Evolutionary conservation across 768 basidiomycete genomes (phyloP), one percentile per base, ranked within the genome.

Genomic region (Podaxis rugospora): DNA sequence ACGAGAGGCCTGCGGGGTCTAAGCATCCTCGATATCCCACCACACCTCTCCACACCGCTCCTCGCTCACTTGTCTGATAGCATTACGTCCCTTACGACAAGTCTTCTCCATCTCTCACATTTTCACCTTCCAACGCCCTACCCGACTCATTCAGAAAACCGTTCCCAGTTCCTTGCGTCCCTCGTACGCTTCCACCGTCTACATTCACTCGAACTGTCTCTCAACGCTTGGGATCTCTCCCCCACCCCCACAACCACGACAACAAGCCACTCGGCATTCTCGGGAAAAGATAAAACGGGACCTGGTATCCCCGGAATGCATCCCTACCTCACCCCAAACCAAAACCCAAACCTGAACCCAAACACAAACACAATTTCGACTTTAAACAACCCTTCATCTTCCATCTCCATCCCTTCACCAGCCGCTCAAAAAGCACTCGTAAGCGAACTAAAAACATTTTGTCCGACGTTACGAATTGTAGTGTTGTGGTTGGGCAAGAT

Each of bases 381-480:
- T 9, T n/a, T 44, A 18, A 51, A 27, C 10, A 46, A 32, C n/a
- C 28, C 27, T 13, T 13, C 14, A 10, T 40, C 23, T 23, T 23
- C 44, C 2, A 49, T 44, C 2, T 40, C 44, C 7, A 49, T 44
- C 2, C 60, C 61, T 18, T 40, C 49, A 3, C 51, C 61, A 1
- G 51, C 63, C n/a, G 66, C 68, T 0, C 74, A 74, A 54, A 72
- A 74, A 10, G 68, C 70, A 2, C 63, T 76, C 32, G 73, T 71
- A 16, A 64, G 68, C 5, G 75, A 76, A 61, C 56, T 75, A 37
- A 70, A 67, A 47, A 70, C 66, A 0, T 75, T 63, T 54, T 73
- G 74, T 36, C 72, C 73, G 0, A 64, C 66, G 0, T 51, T 76
- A 3, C 60, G 59, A 5, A 42, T 63, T 0, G 67, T 76, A 25